Conservation (phyloP, 306 rosid species). For the Quercus bicolor region DNA sequence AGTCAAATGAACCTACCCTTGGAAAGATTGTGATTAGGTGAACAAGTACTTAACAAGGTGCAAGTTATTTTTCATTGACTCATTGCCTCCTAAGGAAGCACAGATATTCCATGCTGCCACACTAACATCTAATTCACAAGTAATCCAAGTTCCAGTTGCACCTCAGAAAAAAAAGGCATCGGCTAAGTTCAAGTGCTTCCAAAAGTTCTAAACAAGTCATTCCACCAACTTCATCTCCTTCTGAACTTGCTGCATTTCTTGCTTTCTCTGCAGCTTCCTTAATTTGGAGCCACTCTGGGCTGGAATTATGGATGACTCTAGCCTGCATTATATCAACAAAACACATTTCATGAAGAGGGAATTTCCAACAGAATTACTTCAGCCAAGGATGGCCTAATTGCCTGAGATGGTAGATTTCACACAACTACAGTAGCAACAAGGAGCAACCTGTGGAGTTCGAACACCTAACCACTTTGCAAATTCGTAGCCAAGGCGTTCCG, state of each 20-base stretch:
- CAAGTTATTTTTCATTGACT: not conserved
- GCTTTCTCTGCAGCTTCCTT: slow-evolving; percentile 92
- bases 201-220: slow-evolving; percentile 86
- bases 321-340: slow-evolving; percentile 52
- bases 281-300: slow-evolving; percentile 85
- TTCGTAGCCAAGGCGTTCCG: slow-evolving; percentile 94
- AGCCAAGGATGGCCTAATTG: slow-evolving; percentile 15
- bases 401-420: slow-evolving; percentile 8
- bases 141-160: slow-evolving; percentile 24
- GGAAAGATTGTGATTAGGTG: not conserved
- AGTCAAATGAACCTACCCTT: slow-evolving; percentile 1
- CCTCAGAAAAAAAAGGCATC: slow-evolving; percentile 88
- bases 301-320: slow-evolving; percentile 78
- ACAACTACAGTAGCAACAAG: slow-evolving; percentile 6
- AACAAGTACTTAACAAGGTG: not conserved
- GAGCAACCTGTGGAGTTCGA: slow-evolving; percentile 79
- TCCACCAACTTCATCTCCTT: slow-evolving; percentile 75
- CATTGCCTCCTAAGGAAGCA: slow-evolving; percentile 10
- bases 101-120: slow-evolving; percentile 14
- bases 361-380: slow-evolving; percentile 10
- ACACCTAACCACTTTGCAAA: slow-evolving; percentile 85
- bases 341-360: not conserved
- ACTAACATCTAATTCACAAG: not conserved
- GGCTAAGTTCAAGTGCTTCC: slow-evolving; percentile 98
- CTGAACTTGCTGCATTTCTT: slow-evolving; percentile 60